phyloP scores from a whole-genome alignment of 805 yeast genomes.

The Metschnikowia peoriensis region DNA sequence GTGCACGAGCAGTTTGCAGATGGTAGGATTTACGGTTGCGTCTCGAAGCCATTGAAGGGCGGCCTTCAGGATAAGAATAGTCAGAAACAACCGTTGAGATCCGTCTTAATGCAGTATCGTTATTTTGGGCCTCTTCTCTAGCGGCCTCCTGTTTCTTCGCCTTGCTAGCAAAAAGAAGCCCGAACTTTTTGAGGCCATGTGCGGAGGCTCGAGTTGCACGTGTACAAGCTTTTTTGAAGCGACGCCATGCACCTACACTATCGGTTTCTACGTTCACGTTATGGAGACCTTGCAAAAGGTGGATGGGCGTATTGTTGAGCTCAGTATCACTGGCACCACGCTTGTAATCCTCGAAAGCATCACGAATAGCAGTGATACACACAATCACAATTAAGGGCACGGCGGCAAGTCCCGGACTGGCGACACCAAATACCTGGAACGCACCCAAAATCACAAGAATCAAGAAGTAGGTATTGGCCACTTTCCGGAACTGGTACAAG shows the following conservation, averaged over 20 bases:
- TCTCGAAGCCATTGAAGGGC: conserved; percentile 9
- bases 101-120: conserved; percentile 32
- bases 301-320: conserved; percentile 66
- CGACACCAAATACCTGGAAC: conserved; percentile 76
- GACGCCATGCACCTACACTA: conserved; percentile 62
- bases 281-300: conserved; percentile 48
- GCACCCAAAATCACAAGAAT: conserved; percentile 76
- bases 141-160: conserved; percentile 24
- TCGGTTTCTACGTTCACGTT: conserved; percentile 60
- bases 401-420: conserved; percentile 69
- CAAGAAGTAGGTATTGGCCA: conserved; percentile 88
- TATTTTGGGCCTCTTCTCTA: conserved; percentile 24
- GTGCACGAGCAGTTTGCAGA: conserved; percentile 12
- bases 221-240: conserved; percentile 59
- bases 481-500: conserved; percentile 64
- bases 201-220: conserved; percentile 21
- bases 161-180: conserved; percentile 27
- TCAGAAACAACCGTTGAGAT: conserved; percentile 40
- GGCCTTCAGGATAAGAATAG: conserved; percentile 16
- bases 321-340: conserved; percentile 71
- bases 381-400: conserved; percentile 82
- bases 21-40: conserved; percentile 16
- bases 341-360: conserved; percentile 78
- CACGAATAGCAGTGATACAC: conserved; percentile 69
- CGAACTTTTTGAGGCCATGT: conserved; percentile 21